Base-by-base conservation (phyloP, 306 rosid species). In the Cicer pinnatifidum region DNA sequence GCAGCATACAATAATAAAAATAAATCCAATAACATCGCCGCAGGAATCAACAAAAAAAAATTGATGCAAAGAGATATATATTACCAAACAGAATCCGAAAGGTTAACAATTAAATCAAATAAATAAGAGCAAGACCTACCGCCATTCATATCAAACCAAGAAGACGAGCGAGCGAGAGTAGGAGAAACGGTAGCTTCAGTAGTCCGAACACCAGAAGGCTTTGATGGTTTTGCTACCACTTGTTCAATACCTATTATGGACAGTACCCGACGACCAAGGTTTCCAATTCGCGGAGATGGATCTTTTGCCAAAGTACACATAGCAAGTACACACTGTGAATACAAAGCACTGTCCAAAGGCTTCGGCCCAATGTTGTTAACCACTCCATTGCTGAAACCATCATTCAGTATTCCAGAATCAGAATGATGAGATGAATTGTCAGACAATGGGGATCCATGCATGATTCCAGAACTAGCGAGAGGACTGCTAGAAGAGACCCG, bases 71-170 rank as follows among this genome's bases (percentile, higher is more conserved):
- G 11, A 57, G 51, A 80, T 51, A 71, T 62, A 75, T 7, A 4
- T 52, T 6, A 73, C 37, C 57, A 73, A 40, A 50, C 67, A 39
- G 50, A 48, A 61, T 48, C 9, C 6, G 38, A 74, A 67, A 28
- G 52, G 51, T 67, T 77, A 64, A 77, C 44, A 33, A 64, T 16
- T 9, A 53, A 69, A 43, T 44, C 44, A 52, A 78, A 58, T 1
- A 28, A 61, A 64, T 1, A 28, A 61, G 57, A 69, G 43, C 38
- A 43, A 77, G 53, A 50, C 41, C 64, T 83, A 91, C 99, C 99
- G 78, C 92, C 96, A 80, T 90, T 91, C 97, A 95, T 95, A 69
- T 95, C 97, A 64, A 95, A 87, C 99, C 96, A 95, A 11, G 99
- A 92, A 66, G 97, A 88, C 0, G 97, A 95, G 50, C 97, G 97